Conservation (phyloP, 148 eudicot genomes). For the Spergularia bocconei region DNA sequence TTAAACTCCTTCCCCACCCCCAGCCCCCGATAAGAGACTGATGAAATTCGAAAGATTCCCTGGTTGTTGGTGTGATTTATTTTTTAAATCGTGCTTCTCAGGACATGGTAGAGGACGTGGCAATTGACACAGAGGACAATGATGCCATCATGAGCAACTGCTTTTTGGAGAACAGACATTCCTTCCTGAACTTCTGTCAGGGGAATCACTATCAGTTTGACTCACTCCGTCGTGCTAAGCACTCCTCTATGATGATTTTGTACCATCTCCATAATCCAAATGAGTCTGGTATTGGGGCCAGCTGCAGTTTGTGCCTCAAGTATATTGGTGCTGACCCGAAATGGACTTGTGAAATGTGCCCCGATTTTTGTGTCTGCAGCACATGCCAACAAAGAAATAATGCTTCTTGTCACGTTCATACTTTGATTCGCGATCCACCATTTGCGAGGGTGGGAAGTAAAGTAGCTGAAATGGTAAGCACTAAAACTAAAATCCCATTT, state of each 20-base stretch:
- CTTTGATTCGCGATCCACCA: conserved; percentile 27
- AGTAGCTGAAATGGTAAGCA: conserved; percentile 29
- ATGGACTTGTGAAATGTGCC: conserved; percentile 60
- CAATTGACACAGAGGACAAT: conserved; percentile 62
- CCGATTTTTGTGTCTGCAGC: conserved; percentile 45
- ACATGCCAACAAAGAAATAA: conserved; percentile 48
- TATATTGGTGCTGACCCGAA: conserved; percentile 31
- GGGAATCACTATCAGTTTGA: conserved; percentile 76
- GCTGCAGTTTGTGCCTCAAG: conserved; percentile 47
- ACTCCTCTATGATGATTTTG: conserved; percentile 87
- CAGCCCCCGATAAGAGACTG: background rate
- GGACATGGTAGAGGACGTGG: conserved; percentile 50
- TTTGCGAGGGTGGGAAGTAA: conserved; percentile 19
- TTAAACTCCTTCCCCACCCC: background rate
- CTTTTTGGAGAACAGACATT: conserved; percentile 57
- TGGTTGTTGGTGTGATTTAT: background rate
- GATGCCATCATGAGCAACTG: conserved; percentile 51
- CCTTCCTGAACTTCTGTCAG: conserved; percentile 70
- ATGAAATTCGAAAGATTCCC: background rate
- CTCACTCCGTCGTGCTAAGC: conserved; percentile 80
- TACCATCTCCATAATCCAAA: conserved; percentile 58
- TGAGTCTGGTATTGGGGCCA: conserved; percentile 21
- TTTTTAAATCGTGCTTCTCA: conserved; percentile 19
- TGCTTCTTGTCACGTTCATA: conserved; percentile 39
- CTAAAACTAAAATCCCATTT: background rate